Conservation (phyloP, 1,139 yeast species). For the Saccharomyces pastorianus region DNA sequence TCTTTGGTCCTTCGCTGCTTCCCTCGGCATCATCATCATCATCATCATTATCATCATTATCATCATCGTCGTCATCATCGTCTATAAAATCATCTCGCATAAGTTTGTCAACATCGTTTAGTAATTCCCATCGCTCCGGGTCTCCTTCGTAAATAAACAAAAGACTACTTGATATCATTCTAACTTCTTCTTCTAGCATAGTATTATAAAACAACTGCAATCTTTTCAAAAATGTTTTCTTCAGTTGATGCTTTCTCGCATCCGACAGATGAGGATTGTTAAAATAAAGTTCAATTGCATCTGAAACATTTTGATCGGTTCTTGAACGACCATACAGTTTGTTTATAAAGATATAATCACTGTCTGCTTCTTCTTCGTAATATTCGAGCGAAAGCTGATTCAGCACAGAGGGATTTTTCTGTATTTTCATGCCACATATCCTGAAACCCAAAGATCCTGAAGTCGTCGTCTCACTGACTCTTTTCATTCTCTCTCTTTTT, state of each 20-base stretch:
- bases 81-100: slow-evolving; percentile 32
- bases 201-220: slow-evolving; percentile 60
- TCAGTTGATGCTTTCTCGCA: slow-evolving; percentile 31
- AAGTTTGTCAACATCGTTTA: slow-evolving; percentile 36
- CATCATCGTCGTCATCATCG: slow-evolving; percentile 31
- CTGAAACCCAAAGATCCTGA: slow-evolving; percentile 69
- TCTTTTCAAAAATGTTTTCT: slow-evolving; percentile 44
- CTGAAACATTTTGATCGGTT: slow-evolving; percentile 36
- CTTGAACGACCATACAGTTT: slow-evolving; percentile 67
- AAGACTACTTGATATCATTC: slow-evolving; percentile 69
- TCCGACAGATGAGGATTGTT: slow-evolving; percentile 31
- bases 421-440: slow-evolving; percentile 81
- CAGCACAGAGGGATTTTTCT: slow-evolving; percentile 9
- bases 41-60: slow-evolving; percentile 27
- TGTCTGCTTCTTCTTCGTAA: slow-evolving; percentile 22
- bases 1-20: not conserved
- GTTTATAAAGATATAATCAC: slow-evolving; percentile 44
- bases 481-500: slow-evolving; percentile 51
- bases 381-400: slow-evolving; percentile 10
- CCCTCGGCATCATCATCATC: slow-evolving; percentile 31
- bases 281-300: slow-evolving; percentile 50
- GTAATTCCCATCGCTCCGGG: slow-evolving; percentile 38
- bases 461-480: slow-evolving; percentile 66
- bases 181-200: slow-evolving; percentile 50
- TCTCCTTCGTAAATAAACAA: slow-evolving; percentile 72